Conservation (phyloP, 495 filamentous ascomycete species). For the Lepidopterella palustris region DNA sequence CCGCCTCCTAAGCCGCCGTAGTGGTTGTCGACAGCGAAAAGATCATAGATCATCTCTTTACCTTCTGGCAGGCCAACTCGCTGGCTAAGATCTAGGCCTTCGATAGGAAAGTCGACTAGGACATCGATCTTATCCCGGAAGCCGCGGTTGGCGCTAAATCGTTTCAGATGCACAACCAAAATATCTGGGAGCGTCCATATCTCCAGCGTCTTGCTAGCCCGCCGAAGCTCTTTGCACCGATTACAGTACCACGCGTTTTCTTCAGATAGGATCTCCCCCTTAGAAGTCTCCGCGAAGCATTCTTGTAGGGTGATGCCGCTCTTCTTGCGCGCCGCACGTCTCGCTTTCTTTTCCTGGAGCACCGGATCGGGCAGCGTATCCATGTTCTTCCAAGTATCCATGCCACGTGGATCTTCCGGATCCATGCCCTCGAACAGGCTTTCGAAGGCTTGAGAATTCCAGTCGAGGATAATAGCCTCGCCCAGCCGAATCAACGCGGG, state of each 20-base stretch:
- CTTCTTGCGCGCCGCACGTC: conserved; percentile 56
- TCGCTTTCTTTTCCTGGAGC: conserved; percentile 52
- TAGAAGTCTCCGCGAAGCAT: conserved; percentile 89
- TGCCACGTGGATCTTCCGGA: conserved; percentile 45
- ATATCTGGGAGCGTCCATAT: conserved; percentile 96
- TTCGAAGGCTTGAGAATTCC: conserved; percentile 60
- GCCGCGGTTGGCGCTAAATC: conserved; percentile 72
- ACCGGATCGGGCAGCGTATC: conserved; percentile 58
- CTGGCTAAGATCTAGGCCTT: conserved; percentile 72
- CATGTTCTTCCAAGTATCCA: conserved; percentile 47
- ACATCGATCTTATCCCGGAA: conserved; percentile 85
- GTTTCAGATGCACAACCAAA: conserved; percentile 87
- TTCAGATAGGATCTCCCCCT: conserved; percentile 84
- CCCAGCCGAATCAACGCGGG: conserved; percentile 60
- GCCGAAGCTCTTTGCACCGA: conserved; percentile 84
- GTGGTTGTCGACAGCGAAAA: conserved; percentile 93
- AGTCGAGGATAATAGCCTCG: conserved; percentile 82
- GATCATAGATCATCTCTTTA: conserved; percentile 78
- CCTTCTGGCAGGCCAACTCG: conserved; percentile 73
- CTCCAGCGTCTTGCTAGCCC: conserved; percentile 92
- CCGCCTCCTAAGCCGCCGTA: conserved; percentile 87
- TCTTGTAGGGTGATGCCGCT: conserved; percentile 78
- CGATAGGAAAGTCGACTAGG: conserved; percentile 84
- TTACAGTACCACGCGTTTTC: conserved; percentile 96
- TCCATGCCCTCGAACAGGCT: conserved; percentile 56